These are phyloP conservation scores for Eleusine indica DNA, from an alignment of 176 grass and related monocot genomes.

Conservation along the genomic window DNA sequence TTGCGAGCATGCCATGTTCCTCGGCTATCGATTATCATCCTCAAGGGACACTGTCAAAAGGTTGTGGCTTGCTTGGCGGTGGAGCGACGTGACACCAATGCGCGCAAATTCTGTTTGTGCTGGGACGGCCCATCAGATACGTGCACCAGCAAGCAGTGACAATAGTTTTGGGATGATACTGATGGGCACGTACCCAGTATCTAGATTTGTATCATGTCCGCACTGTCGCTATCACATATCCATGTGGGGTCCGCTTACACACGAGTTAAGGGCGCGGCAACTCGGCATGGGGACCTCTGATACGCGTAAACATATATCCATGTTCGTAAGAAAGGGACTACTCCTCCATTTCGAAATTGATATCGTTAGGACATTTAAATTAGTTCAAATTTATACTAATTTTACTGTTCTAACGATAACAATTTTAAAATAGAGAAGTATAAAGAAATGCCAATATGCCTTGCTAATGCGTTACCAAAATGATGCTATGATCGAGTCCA, in stretches of 20 bases:
- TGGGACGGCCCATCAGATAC: too few relatives aligned
- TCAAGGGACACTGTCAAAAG: not conserved
- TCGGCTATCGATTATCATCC: not conserved
- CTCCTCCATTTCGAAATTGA: too few relatives aligned
- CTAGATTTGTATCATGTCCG: too few relatives aligned
- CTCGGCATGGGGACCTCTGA: not conserved
- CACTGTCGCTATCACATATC: not conserved
- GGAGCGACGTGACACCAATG: slow-evolving; percentile 34
- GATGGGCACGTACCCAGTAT: not conserved
- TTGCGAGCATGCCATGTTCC: slow-evolving; percentile 23
- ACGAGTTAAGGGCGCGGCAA: not conserved
- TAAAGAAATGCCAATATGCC: too few relatives aligned
- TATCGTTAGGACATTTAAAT: too few relatives aligned
- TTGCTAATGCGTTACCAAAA: too few relatives aligned
- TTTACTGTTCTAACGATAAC: too few relatives aligned
- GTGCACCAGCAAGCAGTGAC: not conserved
- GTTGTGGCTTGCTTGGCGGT: slow-evolving; percentile 22
- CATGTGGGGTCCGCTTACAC: not conserved
- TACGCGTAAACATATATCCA: not conserved
- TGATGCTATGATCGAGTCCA: not conserved
- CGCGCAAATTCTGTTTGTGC: too few relatives aligned
- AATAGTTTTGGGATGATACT: not conserved
- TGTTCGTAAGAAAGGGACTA: not conserved
- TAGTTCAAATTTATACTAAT: too few relatives aligned
- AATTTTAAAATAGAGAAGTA: too few relatives aligned